Evolutionary conservation across 2,329 filamentous ascomycete species (phyloP), one percentile per base, ranked within the genome.

Genomic region (Iodosphaeria phyllophila): DNA sequence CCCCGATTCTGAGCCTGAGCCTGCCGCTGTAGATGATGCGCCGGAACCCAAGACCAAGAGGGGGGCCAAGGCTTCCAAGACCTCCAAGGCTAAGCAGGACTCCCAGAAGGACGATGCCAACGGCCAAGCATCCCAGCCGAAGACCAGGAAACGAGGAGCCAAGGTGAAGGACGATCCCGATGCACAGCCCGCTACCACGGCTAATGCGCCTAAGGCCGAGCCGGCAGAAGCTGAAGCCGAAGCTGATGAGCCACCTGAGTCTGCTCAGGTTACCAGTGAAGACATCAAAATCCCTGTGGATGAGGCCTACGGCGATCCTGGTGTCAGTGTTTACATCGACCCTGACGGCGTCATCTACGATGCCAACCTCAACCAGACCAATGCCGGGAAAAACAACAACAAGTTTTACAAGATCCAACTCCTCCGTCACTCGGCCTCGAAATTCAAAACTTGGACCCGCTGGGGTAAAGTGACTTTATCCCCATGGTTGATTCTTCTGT

Each of bases 321-420:
- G 54, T 3, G 6, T 29, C 8, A 41, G 36, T 9, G 78, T 91
- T 16, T 71, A 75, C 39, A 64, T 86, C 28, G 74, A 74, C 31
- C 48, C 61, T 1, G 47, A 61, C 19, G 67, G 69, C 12, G 50
- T 74, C 28, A 79, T 86, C 23, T 86, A 67, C 44, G 80, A 91
- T 41, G 79, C 76, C 1, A 71, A 75, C 0, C 54, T 91, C 22
- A 89, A 84, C 36, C 75, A 84, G 43, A 76, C 79, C 8, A 77
- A 82, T 35, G 55, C 76, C 0, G 51, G 55, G 0, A 48, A 60
- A 23, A 89, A 86, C 41, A 76, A 77, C 47, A 86, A 89, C 47
- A 89, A 89, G 36, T 86, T 84, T 44, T 86, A 84, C 40, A 65
- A 68, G 15, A 45, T 83, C 15, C 77, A 86, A 54, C 35, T 66